Percentiles rank a stretch among this genome's conserved stretches.
phyloP scores from a whole-genome alignment of 768 basidiomycete species.

The Boletellus emodensis region DNA sequence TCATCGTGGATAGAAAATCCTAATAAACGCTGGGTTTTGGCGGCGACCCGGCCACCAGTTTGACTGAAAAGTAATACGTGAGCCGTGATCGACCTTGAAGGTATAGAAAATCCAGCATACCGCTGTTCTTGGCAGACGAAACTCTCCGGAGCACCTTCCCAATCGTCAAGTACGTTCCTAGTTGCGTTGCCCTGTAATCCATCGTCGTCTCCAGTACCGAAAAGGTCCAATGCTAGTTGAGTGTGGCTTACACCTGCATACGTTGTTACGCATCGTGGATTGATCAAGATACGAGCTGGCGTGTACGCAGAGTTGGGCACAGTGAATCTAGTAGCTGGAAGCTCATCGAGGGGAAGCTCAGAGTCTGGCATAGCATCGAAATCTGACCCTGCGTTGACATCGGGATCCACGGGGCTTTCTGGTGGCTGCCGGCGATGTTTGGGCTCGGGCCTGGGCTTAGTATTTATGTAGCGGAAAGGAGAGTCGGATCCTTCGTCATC shows the following conservation, averaged over 20 bases:
- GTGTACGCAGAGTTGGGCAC: conserved; percentile 88
- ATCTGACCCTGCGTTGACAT: conserved; percentile 83
- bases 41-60: conserved; percentile 85
- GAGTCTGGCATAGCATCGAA: conserved; percentile 81
- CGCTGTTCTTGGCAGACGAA: conserved; percentile 97
- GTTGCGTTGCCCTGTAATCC: conserved; percentile 39
- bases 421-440: conserved; percentile 32
- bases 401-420: conserved; percentile 46
- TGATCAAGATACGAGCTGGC: conserved; percentile 89
- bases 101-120: conserved; percentile 35
- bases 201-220: conserved; percentile 73
- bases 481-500: conserved; percentile 39
- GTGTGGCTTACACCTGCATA: conserved; percentile 98
- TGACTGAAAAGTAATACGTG: conserved; percentile 41
- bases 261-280: conserved; percentile 95
- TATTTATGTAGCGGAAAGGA: conserved; percentile 5
- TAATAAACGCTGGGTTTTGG: conserved; percentile 82
- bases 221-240: conserved; percentile 90
- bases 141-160: conserved; percentile 94
- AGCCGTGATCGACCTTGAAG: background rate
- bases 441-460: conserved; percentile 21
- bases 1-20: conserved; percentile 82
- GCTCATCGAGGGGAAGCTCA: conserved; percentile 35
- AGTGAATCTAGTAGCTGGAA: conserved; percentile 40
- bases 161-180: conserved; percentile 88